Base-by-base conservation (phyloP, 1,139 yeast species). In the Debaryomyces subglobosus region DNA sequence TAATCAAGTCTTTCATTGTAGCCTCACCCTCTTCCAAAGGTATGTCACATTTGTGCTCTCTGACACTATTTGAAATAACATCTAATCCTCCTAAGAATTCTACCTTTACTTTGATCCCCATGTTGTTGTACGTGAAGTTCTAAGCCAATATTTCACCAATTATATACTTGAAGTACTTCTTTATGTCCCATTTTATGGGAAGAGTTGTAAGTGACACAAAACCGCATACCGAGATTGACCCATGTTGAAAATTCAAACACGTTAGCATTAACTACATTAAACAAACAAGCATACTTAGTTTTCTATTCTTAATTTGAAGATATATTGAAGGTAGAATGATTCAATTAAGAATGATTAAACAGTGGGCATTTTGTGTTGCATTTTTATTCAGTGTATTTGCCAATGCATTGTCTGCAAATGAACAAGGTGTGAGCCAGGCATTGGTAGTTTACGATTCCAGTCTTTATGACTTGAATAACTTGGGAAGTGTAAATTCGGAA, bases 31-130 rank as follows among this genome's bases (percentile, higher is more conserved):
- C 77, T 44, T 71, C 68, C 13, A 61, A 54, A 23, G 72, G 68
- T 35, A 82, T 56, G 1, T 64, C 64, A 25, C 82, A 63, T 54
- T 73, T 71, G 54, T 80, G 79, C 44, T 76, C 77, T 53, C 84
- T 69, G 39, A 77, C 73, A 45, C 79, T 76, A 45, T 70, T 71
- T 48, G 89, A 85, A 15, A 86, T 78, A 47, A 79, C 82, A 61
- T 87, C 94, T 38, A 87, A 70, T 0, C 95, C 95, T 18, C 95
- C 95, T 52, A 78, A 58, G 55, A 78, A 78, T 53, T 77, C 82
- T 1, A 77, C 75, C 51, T 68, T 75, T 4, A 76, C 62, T 44
- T 65, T 68, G 8, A 68, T 61, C 5, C 54, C 47, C 68, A 63
- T 63, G 7, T 32, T 47, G 44, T 39, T 20, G n/a, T 30, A 25